These are phyloP conservation scores for Coemansia sp. DNA, from an alignment of 192 early-diverging fungal genomes.

Conservation along the genomic window DNA sequence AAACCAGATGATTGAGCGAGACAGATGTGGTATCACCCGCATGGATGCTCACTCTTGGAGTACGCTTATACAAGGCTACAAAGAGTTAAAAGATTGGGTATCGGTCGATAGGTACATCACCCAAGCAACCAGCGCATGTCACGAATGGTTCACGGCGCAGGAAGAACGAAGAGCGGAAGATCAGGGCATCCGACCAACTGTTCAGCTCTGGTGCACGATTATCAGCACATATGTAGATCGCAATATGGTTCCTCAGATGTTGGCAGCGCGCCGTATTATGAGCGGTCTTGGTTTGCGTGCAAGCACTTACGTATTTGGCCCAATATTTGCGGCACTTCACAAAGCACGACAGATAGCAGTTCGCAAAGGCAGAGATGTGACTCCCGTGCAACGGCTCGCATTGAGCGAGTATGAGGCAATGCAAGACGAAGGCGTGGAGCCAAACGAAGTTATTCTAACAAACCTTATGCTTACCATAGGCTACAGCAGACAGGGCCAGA, in stretches of 20 bases:
- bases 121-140: slow-evolving; percentile 16
- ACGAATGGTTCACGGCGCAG: slow-evolving; percentile 18
- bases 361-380: slow-evolving; percentile 15
- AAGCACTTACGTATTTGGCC: slow-evolving; percentile 25
- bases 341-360: slow-evolving; percentile 17
- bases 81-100: slow-evolving; percentile 34
- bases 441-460: slow-evolving; percentile 37
- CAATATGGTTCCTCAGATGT: slow-evolving; percentile 43
- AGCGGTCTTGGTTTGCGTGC: slow-evolving; percentile 20
- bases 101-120: slow-evolving; percentile 33
- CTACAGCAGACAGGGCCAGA: slow-evolving; percentile 12
- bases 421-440: slow-evolving; percentile 11
- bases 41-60: slow-evolving; percentile 47
- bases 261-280: slow-evolving; percentile 28
- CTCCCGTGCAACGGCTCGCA: slow-evolving; percentile 20
- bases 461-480: slow-evolving; percentile 39
- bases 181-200: slow-evolving; percentile 19
- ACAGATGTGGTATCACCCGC: slow-evolving; percentile 36
- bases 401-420: slow-evolving; percentile 39
- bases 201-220: slow-evolving; percentile 37
- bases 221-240: slow-evolving; percentile 35
- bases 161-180: background rate
- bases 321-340: slow-evolving; percentile 44
- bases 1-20: slow-evolving; percentile 31
- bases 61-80: slow-evolving; percentile 42